Conservation (phyloP, 2,329 filamentous ascomycete species). For the Penicillium sp. region DNA sequence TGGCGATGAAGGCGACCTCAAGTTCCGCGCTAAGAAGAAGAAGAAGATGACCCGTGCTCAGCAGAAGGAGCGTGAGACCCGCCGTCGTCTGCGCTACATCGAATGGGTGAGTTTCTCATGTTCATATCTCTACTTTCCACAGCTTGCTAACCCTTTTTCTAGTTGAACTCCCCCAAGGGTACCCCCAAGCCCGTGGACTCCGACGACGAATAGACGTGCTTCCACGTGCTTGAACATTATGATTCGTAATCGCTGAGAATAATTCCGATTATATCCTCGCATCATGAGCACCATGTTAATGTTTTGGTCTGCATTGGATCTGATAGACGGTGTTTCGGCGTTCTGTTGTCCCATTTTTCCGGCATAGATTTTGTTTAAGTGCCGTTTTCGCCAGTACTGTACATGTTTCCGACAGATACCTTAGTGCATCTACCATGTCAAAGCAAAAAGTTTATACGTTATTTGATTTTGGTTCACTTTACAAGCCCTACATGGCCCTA, state of each 20-base stretch:
- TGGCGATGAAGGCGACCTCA: conserved; percentile 82
- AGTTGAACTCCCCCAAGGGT: conserved; percentile 82
- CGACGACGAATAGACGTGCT: conserved; percentile 62
- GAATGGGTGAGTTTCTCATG: conserved; percentile 50
- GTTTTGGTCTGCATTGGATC: conserved; percentile 23
- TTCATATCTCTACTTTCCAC: neutral
- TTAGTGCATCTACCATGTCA: conserved; percentile 5
- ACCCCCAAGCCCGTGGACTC: conserved; percentile 75
- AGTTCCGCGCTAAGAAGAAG: conserved; percentile 89
- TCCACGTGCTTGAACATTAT: conserved; percentile 13
- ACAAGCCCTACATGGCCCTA: neutral
- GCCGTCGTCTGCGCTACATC: conserved; percentile 80
- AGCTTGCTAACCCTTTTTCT: conserved; percentile 46
- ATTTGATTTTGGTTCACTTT: neutral
- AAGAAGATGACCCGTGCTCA: conserved; percentile 99
- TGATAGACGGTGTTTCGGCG: conserved; percentile 28
- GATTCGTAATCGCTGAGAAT: conserved; percentile 23
- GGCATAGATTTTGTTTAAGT: conserved; percentile 7
- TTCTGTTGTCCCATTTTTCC: neutral
- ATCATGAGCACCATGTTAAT: conserved; percentile 21
- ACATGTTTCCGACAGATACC: conserved; percentile 11
- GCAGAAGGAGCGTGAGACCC: conserved; percentile 86
- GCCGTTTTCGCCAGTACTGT: conserved; percentile 8
- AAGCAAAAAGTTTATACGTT: conserved; percentile 11
- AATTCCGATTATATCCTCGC: conserved; percentile 17